A percentile compares a stretch with the other conserved stretches of the same genome.
These are phyloP conservation scores for Apiospora rasikravindrae DNA, from an alignment of 2,329 filamentous ascomycete genomes.

Conservation along the genomic window DNA sequence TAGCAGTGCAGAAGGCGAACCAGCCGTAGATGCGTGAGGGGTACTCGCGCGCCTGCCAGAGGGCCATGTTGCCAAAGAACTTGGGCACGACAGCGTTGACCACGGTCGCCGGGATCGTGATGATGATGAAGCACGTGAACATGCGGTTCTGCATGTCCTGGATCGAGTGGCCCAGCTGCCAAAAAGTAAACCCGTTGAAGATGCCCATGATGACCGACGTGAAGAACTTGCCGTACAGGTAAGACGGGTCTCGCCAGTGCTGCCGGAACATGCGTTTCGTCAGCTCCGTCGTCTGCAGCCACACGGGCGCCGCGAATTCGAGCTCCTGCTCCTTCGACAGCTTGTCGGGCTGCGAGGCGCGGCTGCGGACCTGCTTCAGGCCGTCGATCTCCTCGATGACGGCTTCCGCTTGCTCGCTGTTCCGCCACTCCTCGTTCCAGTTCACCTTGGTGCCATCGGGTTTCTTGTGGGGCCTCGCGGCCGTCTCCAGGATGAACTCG, in stretches of 20 bases:
- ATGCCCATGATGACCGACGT: conserved; percentile 72
- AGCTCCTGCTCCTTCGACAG: conserved; percentile 52
- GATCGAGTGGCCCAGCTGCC: conserved; percentile 67
- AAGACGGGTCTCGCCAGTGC: conserved; percentile 78
- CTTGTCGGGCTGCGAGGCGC: conserved; percentile 24
- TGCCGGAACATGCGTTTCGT: conserved; percentile 74
- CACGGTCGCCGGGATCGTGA: conserved; percentile 71
- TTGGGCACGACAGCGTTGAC: conserved; percentile 79
- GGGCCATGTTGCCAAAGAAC: conserved; percentile 73
- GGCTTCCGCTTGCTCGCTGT: conserved; percentile 63
- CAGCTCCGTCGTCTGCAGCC: conserved; percentile 67
- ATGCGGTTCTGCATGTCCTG: conserved; percentile 77
- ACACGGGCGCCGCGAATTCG: conserved; percentile 71
- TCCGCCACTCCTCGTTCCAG: conserved; percentile 78
- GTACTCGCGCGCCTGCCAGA: conserved; percentile 77
- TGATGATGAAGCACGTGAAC: conserved; percentile 73
- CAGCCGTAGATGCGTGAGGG: conserved; percentile 79
- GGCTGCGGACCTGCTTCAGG: conserved; percentile 50
- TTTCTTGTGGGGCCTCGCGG: conserved; percentile 41
- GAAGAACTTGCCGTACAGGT: conserved; percentile 79
- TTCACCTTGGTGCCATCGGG: conserved; percentile 54
- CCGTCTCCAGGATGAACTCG: conserved; percentile 55
- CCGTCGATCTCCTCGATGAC: conserved; percentile 69
- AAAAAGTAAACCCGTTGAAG: conserved; percentile 84
- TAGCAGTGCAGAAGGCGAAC: conserved; percentile 76